A percentile compares a stretch with the other conserved stretches of the same genome.
phyloP scores from a whole-genome alignment of 495 filamentous ascomycete species.

The Penicillium lividum region DNA sequence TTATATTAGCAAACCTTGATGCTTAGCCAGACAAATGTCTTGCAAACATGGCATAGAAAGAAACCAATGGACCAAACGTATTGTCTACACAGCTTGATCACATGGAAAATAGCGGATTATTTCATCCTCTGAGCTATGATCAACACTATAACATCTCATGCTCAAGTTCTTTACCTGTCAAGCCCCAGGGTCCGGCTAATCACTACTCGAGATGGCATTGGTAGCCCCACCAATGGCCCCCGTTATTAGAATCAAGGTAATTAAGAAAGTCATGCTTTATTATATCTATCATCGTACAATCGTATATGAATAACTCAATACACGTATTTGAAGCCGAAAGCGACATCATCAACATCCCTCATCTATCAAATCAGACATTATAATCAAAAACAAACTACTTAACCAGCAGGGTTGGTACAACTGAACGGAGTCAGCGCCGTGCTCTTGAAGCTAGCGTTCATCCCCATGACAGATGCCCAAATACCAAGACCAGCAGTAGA shows the following conservation, averaged over 20 bases:
- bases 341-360: background rate
- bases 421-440: constrained; percentile 19
- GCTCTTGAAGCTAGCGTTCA: constrained; percentile 25
- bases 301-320: background rate
- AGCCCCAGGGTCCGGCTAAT: background rate
- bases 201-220: background rate
- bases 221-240: no score
- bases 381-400: background rate
- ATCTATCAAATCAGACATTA: background rate
- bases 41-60: no score
- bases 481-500: constrained; percentile 30
- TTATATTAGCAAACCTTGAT: no score
- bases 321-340: background rate
- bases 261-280: background rate
- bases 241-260: background rate
- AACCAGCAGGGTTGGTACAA: constrained; percentile 22
- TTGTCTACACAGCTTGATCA: no score
- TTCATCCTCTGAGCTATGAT: no score
- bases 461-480: constrained; percentile 31
- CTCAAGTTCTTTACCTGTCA: background rate
- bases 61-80: no score
- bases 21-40: no score
- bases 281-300: constrained; percentile 1
- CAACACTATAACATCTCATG: background rate
- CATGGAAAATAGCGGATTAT: no score